Evolutionary conservation across 768 basidiomycete genomes (phyloP).

Genomic region (Lepiota subincarnata): DNA sequence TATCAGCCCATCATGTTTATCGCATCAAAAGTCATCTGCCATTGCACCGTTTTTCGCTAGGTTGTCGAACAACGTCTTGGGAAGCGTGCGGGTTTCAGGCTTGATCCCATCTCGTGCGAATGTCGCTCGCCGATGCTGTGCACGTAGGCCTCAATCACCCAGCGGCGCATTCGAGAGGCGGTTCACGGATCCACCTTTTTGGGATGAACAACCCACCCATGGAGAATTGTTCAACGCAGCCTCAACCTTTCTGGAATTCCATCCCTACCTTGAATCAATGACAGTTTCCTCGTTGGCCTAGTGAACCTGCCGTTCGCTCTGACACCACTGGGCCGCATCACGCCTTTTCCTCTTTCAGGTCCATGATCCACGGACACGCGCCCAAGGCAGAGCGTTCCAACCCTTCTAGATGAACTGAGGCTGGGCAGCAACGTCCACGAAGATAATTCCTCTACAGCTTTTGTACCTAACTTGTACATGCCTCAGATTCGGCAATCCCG

Average conservation of each 20-base stretch:
- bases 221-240: conserved; percentile 9
- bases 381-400: conserved; percentile 5
- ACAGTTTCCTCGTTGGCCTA: conserved; percentile 10
- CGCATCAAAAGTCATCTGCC: conserved; percentile 10
- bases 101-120: conserved; percentile 9
- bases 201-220: conserved; percentile 1
- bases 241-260: conserved; percentile 11
- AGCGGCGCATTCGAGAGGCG: conserved; percentile 3
- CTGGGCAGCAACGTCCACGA: conserved; percentile 12
- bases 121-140: conserved; percentile 5
- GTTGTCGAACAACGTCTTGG: conserved; percentile 3
- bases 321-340: background rate
- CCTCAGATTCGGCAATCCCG: conserved; percentile 7
- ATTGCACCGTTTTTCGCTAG: background rate
- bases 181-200: conserved; percentile 8
- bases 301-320: conserved; percentile 6
- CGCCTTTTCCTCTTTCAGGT: conserved; percentile 7
- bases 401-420: conserved; percentile 9
- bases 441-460: conserved; percentile 18
- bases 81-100: background rate
- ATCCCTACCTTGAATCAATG: conserved; percentile 6
- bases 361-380: conserved; percentile 7
- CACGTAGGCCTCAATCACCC: background rate
- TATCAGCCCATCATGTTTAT: conserved; percentile 6
- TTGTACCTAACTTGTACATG: conserved; percentile 3